phyloP scores from a whole-genome alignment of 768 basidiomycete genomes.

The Agaricus subrufescens region DNA sequence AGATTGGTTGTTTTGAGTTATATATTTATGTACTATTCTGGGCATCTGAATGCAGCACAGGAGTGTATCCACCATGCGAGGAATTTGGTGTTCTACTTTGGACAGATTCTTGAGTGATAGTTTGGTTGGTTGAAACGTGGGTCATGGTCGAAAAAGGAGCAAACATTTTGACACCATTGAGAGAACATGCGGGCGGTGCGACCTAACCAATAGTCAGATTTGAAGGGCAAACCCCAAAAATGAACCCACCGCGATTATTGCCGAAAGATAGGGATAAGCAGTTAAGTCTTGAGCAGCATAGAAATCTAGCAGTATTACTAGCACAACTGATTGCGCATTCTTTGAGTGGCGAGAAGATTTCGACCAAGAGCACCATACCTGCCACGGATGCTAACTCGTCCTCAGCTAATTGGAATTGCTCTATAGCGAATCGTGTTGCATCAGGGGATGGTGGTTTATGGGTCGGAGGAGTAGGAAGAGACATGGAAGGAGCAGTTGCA shows the following conservation, averaged over 20 bases:
- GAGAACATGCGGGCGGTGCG: conserved; percentile 34
- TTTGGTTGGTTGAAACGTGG: conserved; percentile 10
- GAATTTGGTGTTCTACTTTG: conserved; percentile 45
- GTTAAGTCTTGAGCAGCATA: conserved; percentile 58
- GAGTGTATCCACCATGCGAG: conserved; percentile 54
- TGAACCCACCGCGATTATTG: conserved; percentile 45
- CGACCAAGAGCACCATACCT: conserved; percentile 36
- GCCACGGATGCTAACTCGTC: conserved; percentile 52
- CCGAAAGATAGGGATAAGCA: conserved; percentile 41
- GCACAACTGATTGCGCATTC: conserved; percentile 39
- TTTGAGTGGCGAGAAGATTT: conserved; percentile 4
- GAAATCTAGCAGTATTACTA: conserved; percentile 68
- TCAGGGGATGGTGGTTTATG: conserved; percentile 72
- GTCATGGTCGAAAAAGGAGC: conserved; percentile 4
- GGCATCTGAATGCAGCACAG: conserved; percentile 22
- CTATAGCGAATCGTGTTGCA: conserved; percentile 60
- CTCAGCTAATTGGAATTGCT: conserved; percentile 61
- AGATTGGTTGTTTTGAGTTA: neutral
- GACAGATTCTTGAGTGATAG: conserved; percentile 11
- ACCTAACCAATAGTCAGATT: conserved; percentile 30
- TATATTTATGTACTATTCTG: neutral
- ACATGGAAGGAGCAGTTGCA: conserved; percentile 64
- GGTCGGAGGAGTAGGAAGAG: conserved; percentile 77
- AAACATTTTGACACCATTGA: conserved; percentile 5
- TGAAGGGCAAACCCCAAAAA: neutral